phyloP scores from a whole-genome alignment of 768 basidiomycete species.

The Lentinus tigrinus region DNA sequence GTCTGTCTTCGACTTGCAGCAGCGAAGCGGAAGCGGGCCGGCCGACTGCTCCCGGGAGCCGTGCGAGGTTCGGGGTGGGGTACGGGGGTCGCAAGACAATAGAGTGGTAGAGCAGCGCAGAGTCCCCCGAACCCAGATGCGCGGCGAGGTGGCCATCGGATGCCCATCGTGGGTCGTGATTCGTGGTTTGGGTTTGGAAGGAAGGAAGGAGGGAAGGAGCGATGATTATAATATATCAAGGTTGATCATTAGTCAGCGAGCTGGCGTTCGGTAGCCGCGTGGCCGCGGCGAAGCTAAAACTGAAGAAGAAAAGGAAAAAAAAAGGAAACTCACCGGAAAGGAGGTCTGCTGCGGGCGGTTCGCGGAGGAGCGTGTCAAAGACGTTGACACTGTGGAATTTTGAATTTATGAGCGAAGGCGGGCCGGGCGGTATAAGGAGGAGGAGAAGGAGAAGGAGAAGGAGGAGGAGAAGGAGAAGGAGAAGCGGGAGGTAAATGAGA shows the following conservation, averaged over 20 bases:
- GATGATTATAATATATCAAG: too few relatives aligned
- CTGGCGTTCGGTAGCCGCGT: slow-evolving; percentile 14
- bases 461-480: not conserved
- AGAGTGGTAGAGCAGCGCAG: too few relatives aligned
- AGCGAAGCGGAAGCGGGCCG: not conserved
- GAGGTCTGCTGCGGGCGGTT: slow-evolving; percentile 6
- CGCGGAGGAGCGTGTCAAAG: slow-evolving; percentile 10
- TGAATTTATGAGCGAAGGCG: not conserved
- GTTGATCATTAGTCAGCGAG: too few relatives aligned
- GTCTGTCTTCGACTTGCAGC: slow-evolving; percentile 4
- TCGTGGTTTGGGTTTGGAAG: too few relatives aligned
- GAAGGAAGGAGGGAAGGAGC: too few relatives aligned
- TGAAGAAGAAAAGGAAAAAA: not conserved
- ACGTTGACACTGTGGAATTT: slow-evolving; percentile 10
- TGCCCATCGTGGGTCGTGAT: too few relatives aligned
- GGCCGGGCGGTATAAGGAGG: not conserved
- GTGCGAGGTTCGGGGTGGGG: not conserved
- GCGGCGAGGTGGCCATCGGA: too few relatives aligned
- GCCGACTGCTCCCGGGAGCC: not conserved
- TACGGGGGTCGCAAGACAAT: not conserved
- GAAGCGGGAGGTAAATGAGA: not conserved
- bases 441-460: not conserved
- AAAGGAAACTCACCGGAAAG: slow-evolving; percentile 2
- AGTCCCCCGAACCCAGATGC: too few relatives aligned
- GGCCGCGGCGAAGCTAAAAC: not conserved